Percentiles rank a stretch among this genome's conserved stretches.
Evolutionary conservation across 495 filamentous ascomycete genomes (phyloP).

Genomic region (Parathielavia appendiculata): DNA sequence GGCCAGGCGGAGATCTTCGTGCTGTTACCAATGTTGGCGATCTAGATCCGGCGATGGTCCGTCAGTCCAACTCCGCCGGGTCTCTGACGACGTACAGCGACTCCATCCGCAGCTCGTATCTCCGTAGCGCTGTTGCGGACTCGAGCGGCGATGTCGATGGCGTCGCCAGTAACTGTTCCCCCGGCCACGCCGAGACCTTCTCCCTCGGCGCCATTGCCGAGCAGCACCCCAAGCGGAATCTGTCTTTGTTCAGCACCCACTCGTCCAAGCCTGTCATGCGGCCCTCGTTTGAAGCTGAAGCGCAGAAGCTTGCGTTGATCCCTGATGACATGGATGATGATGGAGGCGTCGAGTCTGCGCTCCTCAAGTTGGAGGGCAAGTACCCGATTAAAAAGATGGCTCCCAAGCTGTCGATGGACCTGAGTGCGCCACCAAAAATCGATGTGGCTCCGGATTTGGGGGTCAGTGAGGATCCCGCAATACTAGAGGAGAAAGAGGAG

Average conservation of each 20-base stretch:
- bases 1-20: constrained; percentile 84
- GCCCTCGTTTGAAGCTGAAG: constrained; percentile 85
- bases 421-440: constrained; percentile 21
- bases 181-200: constrained; percentile 39
- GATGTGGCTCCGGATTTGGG: constrained; percentile 15
- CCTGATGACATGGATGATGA: constrained; percentile 78
- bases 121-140: constrained; percentile 36
- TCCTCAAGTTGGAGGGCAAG: constrained; percentile 89
- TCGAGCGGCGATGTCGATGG: constrained; percentile 43
- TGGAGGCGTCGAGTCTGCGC: constrained; percentile 86
- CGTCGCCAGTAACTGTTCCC: constrained; percentile 39
- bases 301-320: constrained; percentile 80
- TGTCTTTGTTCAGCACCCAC: constrained; percentile 67
- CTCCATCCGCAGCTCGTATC: constrained; percentile 60
- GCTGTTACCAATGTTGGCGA: constrained; percentile 71
- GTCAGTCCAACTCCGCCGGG: constrained; percentile 63
- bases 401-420: constrained; percentile 38
- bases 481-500: constrained; percentile 41
- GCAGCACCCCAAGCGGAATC: constrained; percentile 36
- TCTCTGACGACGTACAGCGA: constrained; percentile 66
- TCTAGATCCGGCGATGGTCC: constrained; percentile 47
- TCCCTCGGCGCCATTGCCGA: constrained; percentile 57
- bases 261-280: constrained; percentile 72
- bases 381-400: constrained; percentile 50
- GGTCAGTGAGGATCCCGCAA: constrained; percentile 18